These are phyloP conservation scores for Pinus taeda DNA, from an alignment of 75 land plant genomes.

Conservation along the genomic window DNA sequence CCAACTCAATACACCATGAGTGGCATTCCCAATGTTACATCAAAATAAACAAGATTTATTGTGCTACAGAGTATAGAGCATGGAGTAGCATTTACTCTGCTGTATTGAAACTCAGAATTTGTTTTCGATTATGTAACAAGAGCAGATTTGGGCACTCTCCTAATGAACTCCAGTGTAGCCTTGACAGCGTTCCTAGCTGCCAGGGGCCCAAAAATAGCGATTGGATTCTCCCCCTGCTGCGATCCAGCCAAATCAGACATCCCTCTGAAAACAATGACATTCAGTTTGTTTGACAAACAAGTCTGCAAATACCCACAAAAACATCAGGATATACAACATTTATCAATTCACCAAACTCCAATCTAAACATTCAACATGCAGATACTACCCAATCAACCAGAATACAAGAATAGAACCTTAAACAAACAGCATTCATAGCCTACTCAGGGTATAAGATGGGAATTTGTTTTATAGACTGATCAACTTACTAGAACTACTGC, in stretches of 20 bases:
- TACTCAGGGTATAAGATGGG: too few relatives aligned
- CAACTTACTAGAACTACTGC: slow-evolving; percentile 26
- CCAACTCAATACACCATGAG: too few relatives aligned
- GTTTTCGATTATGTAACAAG: slow-evolving; percentile 17
- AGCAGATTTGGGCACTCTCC: slow-evolving; percentile 9
- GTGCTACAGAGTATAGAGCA: too few relatives aligned
- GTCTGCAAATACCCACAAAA: slow-evolving; percentile 16
- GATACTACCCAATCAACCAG: background rate
- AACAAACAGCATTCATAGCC: background rate
- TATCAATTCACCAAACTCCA: background rate
- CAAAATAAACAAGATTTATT: too few relatives aligned
- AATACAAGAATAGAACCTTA: background rate
- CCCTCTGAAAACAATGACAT: slow-evolving; percentile 29
- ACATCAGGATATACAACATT: background rate
- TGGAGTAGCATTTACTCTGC: too few relatives aligned
- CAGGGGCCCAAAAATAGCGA: slow-evolving; percentile 14
- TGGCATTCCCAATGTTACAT: too few relatives aligned
- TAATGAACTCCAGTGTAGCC: slow-evolving; percentile 4
- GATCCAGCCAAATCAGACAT: slow-evolving; percentile 32
- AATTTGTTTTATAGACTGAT: too few relatives aligned
- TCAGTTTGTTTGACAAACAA: slow-evolving; percentile 22
- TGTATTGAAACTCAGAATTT: slow-evolving; percentile 15
- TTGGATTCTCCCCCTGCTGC: slow-evolving; percentile 17
- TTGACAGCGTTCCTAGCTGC: slow-evolving; percentile 29
- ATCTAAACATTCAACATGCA: background rate